phyloP scores from a whole-genome alignment of 2,329 filamentous ascomycete species.

The Colletotrichum paranaense region DNA sequence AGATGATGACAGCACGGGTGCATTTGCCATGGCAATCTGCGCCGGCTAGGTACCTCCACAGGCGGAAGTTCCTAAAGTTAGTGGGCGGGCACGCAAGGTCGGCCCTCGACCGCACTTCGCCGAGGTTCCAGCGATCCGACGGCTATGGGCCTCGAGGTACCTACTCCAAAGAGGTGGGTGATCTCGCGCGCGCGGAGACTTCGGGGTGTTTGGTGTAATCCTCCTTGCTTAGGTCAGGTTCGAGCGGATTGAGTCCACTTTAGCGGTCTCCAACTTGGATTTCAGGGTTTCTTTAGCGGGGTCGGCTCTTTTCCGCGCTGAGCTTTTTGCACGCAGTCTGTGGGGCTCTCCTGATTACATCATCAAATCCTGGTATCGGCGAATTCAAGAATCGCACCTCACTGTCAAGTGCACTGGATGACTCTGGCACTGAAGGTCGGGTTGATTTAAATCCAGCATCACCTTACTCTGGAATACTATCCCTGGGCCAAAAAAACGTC shows the following conservation, averaged over 20 bases:
- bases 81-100: background rate
- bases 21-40: background rate
- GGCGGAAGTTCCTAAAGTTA: background rate
- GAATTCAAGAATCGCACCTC: conserved; percentile 5
- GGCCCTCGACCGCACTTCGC: conserved; percentile 18
- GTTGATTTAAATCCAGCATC: background rate
- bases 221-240: background rate
- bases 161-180: background rate
- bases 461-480: background rate
- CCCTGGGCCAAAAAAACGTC: too few species aligned
- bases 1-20: conserved; percentile 22
- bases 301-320: conserved; percentile 8
- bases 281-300: conserved; percentile 32
- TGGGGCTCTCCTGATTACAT: conserved; percentile 25
- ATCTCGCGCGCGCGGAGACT: conserved; percentile 2
- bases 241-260: background rate
- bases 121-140: conserved; percentile 26
- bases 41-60: background rate
- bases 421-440: background rate
- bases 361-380: conserved; percentile 28
- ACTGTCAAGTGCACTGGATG: background rate
- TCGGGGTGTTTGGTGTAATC: background rate
- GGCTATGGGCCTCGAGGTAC: too few species aligned
- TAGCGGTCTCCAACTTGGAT: conserved; percentile 13
- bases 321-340: background rate